Base-by-base conservation (phyloP, 2,329 filamentous ascomycete species). In the Penicillium sumatraense region DNA sequence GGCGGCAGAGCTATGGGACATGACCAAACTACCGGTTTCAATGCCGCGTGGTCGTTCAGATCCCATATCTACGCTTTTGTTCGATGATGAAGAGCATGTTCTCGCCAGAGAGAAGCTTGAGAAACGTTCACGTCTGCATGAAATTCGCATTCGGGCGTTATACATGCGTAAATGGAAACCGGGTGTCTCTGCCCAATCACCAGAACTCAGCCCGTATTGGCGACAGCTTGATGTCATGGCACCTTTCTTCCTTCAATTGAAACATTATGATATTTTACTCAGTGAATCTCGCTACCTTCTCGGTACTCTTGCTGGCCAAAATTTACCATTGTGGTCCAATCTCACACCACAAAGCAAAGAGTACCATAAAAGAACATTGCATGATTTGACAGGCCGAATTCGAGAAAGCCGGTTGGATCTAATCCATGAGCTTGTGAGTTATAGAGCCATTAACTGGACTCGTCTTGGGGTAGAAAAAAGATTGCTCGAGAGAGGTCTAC, bases 141-240 rank as follows among this genome's bases (percentile, higher is more conserved):
- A 51, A 40, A 36, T 23, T 41, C 40, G 29, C 20, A 27, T 57
- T 18, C 46, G 48, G 5, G 29, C 31, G 18, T 21, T 54, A 24
- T 65, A 62, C 48, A 36, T 46, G 18, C 29, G 26, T 5, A 53
- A 33, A 40, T 57, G 53, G 55, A 58, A 38, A n/a, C 41, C 20
- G 8, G 48, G 45, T 11, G 13, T 29, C 2, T 42, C 48, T 1
- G 21, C 35, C 16, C 35, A 46, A 24, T 54, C 42, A 14, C 27
- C 53, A n/a, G n/a, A 51, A 20, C n/a, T 57, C 7, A 47, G 61
- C 53, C 62, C 63, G 26, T 53, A 63, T 53, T 70, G 65, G 68
- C 63, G 61, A 21, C 68, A 71, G 27, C 59, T 71, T 16, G 67
- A 72, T 58, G 54, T 64, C 35, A 48, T 65, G 26, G 64, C 66